Base-by-base conservation (phyloP, 2,329 filamentous ascomycete species). In the Lasiodiplodia hormozganensis region DNA sequence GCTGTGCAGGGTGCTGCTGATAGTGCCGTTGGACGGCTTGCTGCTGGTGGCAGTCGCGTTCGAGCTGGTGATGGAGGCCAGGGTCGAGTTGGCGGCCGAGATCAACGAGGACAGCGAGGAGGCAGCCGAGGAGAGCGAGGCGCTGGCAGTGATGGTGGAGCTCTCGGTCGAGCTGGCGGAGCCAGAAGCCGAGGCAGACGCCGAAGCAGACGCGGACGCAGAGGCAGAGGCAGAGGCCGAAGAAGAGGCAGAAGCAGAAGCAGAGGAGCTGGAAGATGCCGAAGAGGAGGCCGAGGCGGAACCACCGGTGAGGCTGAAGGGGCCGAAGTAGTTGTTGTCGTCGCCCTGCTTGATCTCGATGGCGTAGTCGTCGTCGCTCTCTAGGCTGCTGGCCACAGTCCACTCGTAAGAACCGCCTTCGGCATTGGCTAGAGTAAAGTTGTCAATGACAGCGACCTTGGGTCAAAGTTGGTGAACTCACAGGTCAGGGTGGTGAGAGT, bases 281-380 rank as follows among this genome's bases (percentile, higher is more conserved):
- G 43, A 47, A n/a, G 43, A 18, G 18, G 43, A 47, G 21, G 43
- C 85, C 80, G 88, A 89, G 80, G 43, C 85, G 79, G 88, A 89
- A 80, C 36, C 58, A 51, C 82, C 82, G 43, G 78, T 76, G 56
- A 87, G 75, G 38, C 75, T 73, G 75, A 89, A 82, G 36, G 82
- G 82, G 54, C 82, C 85, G 56, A 83, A 86, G 80, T 88, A 89
- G 80, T 90, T 90, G 76, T 80, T 74, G 60, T 80, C 71, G 51
- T 74, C 78, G 69, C 81, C 84, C 74, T 89, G 87, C 16, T 73
- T 75, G 78, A 90, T 88, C 76, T 88, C 78, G 69, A 90, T 83
- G 67, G 88, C 87, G 74, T 89, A 90, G 79, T 87, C 80, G 47
- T 76, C 69, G 68, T 78, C 83, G 70, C 82, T 76, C 54, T 76